Percentiles rank a stretch among this genome's conserved stretches.
Conservation (phyloP, 805 yeast species). For the Saturnispora galanensis region DNA sequence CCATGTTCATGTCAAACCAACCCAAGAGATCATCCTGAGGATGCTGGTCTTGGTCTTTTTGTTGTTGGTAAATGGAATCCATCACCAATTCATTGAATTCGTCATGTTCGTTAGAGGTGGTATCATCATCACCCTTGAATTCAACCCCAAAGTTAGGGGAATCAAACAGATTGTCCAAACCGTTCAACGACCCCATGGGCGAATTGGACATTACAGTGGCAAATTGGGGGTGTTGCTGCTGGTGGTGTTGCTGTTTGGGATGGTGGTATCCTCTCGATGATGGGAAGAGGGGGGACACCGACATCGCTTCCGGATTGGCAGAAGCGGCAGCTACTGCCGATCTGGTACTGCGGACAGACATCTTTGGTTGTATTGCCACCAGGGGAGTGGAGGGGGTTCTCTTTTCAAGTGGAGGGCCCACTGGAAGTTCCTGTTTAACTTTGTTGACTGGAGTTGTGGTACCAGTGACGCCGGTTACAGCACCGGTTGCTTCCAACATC, state of each 20-base stretch:
- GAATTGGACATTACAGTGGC: not conserved
- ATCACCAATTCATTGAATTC: slow-evolving; percentile 23
- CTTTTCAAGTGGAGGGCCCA: too few species aligned
- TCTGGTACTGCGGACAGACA: not conserved
- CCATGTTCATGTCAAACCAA: slow-evolving; percentile 82
- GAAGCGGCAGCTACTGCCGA: not conserved
- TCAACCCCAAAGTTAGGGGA: slow-evolving; percentile 6
- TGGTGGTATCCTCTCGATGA: too few species aligned
- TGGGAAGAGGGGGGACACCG: slow-evolving; percentile 11
- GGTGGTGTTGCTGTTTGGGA: too few species aligned
- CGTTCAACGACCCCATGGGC: slow-evolving; percentile 1
- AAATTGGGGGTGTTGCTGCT: not conserved
- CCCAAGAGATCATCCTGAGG: slow-evolving; percentile 84
- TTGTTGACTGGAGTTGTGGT: not conserved
- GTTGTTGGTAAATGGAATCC: slow-evolving; percentile 63
- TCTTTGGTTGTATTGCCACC: not conserved
- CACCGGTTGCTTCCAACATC: slow-evolving; percentile 74
- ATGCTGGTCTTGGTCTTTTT: slow-evolving; percentile 72
- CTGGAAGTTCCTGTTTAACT: not conserved
- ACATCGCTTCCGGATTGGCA: not conserved
- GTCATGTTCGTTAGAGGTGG: slow-evolving; percentile 21
- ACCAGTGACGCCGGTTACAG: slow-evolving; percentile 18
- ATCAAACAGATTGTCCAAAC: slow-evolving; percentile 10
- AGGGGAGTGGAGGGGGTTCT: not conserved
- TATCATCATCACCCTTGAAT: slow-evolving; percentile 4